These are phyloP conservation scores for Leucocoprinus leucothites DNA, from an alignment of 768 basidiomycete genomes.

Conservation along the genomic window DNA sequence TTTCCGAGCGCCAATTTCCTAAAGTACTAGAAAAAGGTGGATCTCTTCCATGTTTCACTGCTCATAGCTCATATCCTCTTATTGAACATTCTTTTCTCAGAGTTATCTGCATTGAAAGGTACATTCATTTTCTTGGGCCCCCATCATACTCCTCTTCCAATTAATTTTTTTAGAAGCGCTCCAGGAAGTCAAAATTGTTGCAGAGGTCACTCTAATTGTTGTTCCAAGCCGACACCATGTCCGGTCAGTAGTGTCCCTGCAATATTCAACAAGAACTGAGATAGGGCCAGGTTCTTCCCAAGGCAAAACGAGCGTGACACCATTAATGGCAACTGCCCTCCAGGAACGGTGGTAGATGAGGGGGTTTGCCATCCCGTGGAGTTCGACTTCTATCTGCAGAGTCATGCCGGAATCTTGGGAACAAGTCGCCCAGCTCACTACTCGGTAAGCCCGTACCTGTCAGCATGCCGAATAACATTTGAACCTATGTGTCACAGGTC, in stretches of 20 bases:
- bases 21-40: conserved; percentile 55
- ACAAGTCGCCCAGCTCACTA: conserved; percentile 57
- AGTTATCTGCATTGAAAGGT: conserved; percentile 62
- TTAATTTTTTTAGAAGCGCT: conserved; percentile 53
- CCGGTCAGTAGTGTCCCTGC: conserved; percentile 23
- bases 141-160: neutral
- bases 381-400: conserved; percentile 76
- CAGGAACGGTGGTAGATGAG: conserved; percentile 75
- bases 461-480: too few species aligned
- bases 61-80: too few species aligned
- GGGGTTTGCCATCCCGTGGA: conserved; percentile 69
- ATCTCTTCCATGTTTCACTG: conserved; percentile 10
- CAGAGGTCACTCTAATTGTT: conserved; percentile 72
- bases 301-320: conserved; percentile 16
- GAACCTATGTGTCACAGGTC: neutral
- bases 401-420: conserved; percentile 73
- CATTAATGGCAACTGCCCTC: conserved; percentile 69
- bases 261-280: neutral
- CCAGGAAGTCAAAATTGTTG: conserved; percentile 46
- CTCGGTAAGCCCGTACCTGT: neutral
- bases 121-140: conserved; percentile 1
- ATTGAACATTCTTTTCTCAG: conserved; percentile 27
- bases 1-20: conserved; percentile 47
- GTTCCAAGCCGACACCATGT: conserved; percentile 79
- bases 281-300: conserved; percentile 6